Evolutionary conservation across 1,139 yeast genomes (phyloP), one percentile per base, ranked within the genome.

Genomic region (Yamadazyma blattariae): DNA sequence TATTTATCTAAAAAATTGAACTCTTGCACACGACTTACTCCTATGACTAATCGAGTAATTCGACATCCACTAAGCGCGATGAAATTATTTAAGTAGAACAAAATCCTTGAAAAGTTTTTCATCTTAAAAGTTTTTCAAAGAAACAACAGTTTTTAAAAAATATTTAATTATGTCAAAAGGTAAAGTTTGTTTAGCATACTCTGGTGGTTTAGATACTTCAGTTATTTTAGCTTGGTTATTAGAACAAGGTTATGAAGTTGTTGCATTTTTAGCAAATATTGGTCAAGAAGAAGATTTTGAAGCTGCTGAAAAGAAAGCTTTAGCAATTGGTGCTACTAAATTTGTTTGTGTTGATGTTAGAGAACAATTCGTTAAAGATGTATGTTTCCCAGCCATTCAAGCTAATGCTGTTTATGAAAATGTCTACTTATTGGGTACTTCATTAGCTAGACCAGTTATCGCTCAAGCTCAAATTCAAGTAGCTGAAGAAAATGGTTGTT

Each of bases 231-330:
- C 97, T 37, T 92, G 98, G 98, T 79, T 92, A 63, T 77, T 92
- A 51, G 98, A 92, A 65, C 79, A 92, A 71, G 98, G 97, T 47
- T 92, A 90, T 66, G 98, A 92, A 69, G 98, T 92, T 40, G 82
- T 92, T 58, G 97, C 97, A 36, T 92, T 92, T 74, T 79, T 92
- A 78, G 97, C 97, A 59, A 83, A 92, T 67, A 89, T 90, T 56
- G 98, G 97, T 53, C 97, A 90, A 73, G 98, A 92, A 73, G 98
- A 92, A 74, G 98, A 92, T 67, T 92, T 92, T 54, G 96, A 82
- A 46, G 98, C 92, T 44, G 98, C 98, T 45, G 88, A 88, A 63
- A 90, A 80, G 64, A 92, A 92, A 73, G 98, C 98, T 20, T 72
- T 90, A 54, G 88, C 92, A 55, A 87, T 92, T 54, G 98, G 98